Conservation (phyloP, 2,329 filamentous ascomycete species). For the Lasiodiplodia hormozganensis region DNA sequence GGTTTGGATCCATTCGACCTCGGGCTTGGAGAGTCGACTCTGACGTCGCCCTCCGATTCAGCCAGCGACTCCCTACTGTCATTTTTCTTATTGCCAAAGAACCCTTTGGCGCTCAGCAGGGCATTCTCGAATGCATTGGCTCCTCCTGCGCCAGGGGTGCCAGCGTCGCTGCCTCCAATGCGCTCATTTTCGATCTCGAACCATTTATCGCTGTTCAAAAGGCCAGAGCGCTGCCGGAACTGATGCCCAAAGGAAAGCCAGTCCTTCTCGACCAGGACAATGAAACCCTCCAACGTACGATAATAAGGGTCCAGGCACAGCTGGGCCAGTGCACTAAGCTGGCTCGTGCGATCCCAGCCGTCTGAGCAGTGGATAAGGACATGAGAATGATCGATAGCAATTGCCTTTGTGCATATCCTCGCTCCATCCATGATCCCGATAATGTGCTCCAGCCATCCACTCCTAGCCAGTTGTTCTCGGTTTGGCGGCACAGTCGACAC, state of each 20-base stretch:
- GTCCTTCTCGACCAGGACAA: constrained; percentile 93
- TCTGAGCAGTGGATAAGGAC: constrained; percentile 98
- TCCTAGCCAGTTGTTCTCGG: constrained; percentile 79
- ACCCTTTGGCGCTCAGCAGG: constrained; percentile 81
- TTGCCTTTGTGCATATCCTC: constrained; percentile 81
- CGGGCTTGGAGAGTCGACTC: constrained; percentile 20
- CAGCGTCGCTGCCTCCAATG: constrained; percentile 60
- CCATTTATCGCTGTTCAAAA: constrained; percentile 90
- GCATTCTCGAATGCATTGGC: constrained; percentile 86
- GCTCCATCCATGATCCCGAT: constrained; percentile 83
- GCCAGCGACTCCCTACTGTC: constrained; percentile 68
- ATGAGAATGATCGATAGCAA: constrained; percentile 92
- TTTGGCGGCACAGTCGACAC: constrained; percentile 83
- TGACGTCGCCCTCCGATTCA: constrained; percentile 65
- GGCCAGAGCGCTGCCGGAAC: constrained; percentile 91
- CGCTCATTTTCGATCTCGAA: constrained; percentile 85
- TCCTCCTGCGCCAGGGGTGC: constrained; percentile 60
- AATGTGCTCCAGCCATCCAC: constrained; percentile 92
- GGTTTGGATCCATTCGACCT: constrained; percentile 40
- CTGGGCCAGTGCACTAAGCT: constrained; percentile 89
- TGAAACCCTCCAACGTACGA: constrained; percentile 91
- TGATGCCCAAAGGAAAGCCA: constrained; percentile 98
- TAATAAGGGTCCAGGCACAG: constrained; percentile 96
- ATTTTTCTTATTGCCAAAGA: constrained; percentile 79
- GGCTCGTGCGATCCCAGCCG: constrained; percentile 96